Conservation (phyloP, 2,329 filamentous ascomycete species). For the Trichoderma sp. region DNA sequence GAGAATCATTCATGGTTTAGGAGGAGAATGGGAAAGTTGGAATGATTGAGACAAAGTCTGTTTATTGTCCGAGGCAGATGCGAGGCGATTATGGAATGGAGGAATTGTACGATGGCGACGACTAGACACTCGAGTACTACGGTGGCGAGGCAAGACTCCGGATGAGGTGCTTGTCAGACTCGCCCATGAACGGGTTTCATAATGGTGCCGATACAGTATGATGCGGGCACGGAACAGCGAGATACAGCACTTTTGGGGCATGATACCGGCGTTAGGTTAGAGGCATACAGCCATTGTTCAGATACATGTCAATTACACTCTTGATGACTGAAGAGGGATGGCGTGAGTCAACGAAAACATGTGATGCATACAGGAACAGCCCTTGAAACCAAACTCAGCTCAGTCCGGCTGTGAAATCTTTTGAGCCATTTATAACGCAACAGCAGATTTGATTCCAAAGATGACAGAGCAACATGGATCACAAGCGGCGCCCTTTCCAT, state of each 20-base stretch:
- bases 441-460: not conserved
- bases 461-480: no score
- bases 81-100: not conserved
- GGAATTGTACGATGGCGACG: slow-evolving; percentile 20
- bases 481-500: not conserved
- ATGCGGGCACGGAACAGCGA: slow-evolving; percentile 7
- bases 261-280: slow-evolving; percentile 27
- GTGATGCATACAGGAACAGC: not conserved
- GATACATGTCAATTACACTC: slow-evolving; percentile 23
- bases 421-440: not conserved
- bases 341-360: not conserved
- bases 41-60: not conserved
- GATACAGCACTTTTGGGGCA: slow-evolving; percentile 14
- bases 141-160: not conserved
- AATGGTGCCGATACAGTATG: slow-evolving; percentile 11
- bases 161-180: not conserved
- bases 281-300: slow-evolving; percentile 12
- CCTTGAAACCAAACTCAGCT: no score
- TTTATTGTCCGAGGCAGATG: not conserved
- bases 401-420: no score
- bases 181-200: slow-evolving; percentile 4
- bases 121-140: not conserved
- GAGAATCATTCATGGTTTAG: slow-evolving; percentile 90
- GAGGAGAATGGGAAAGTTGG: not conserved
- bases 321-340: not conserved